Evolutionary conservation across 805 yeast genomes (phyloP).

Genomic region (Cyberlindnera petersonii): DNA sequence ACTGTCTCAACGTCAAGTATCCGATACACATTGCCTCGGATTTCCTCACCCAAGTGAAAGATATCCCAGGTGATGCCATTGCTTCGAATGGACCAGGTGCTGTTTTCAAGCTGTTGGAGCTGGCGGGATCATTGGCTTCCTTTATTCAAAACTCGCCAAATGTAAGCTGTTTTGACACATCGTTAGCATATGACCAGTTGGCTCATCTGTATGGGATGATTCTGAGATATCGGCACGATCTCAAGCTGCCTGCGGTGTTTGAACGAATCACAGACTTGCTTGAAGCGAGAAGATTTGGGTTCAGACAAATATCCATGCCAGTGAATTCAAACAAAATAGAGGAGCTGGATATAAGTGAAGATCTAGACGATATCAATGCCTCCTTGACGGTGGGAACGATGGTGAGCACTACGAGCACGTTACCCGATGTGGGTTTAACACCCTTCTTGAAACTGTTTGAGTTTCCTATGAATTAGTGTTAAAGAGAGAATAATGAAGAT

Average conservation of each 20-base stretch:
- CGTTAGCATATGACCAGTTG: constrained; percentile 21
- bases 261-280: constrained; percentile 13
- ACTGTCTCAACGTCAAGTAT: constrained; percentile 17
- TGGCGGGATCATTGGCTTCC: constrained; percentile 19
- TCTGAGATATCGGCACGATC: constrained; percentile 16
- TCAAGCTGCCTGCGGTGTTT: constrained; percentile 14
- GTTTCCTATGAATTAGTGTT: constrained; percentile 2
- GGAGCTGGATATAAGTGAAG: too few species aligned
- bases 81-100: constrained; percentile 27
- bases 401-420: too few species aligned
- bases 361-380: too few species aligned
- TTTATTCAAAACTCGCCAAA: constrained; percentile 10
- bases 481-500: neutral
- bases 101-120: constrained; percentile 19
- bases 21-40: constrained; percentile 23
- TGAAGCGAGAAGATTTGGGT: constrained; percentile 14
- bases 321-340: neutral
- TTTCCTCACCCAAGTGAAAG: constrained; percentile 14
- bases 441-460: constrained; percentile 8
- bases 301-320: constrained; percentile 7
- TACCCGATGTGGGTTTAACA: neutral
- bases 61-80: constrained; percentile 21
- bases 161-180: constrained; percentile 9
- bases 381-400: too few species aligned
- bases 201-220: constrained; percentile 17